Conservation (phyloP, 163 green algal genomes). For the Chlamydomonas reinhardtii region DNA sequence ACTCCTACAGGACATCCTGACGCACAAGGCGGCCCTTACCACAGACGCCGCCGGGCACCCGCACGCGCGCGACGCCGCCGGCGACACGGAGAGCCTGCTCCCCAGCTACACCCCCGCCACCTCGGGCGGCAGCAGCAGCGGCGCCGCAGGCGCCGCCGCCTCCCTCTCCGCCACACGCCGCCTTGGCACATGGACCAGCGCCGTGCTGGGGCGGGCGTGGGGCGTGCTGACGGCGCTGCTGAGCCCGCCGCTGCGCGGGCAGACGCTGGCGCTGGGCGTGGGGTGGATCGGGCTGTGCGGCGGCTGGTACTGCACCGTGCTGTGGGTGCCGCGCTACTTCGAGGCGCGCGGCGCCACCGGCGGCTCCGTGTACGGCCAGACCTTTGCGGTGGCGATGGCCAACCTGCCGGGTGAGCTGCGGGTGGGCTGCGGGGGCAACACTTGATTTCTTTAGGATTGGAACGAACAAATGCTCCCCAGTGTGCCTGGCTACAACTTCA, state of each 20-base stretch:
- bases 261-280: conserved; percentile 50
- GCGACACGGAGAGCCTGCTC: neutral
- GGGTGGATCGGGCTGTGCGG: conserved; percentile 58
- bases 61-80: neutral
- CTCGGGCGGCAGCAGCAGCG: neutral
- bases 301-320: conserved; percentile 61
- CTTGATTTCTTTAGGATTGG: no score
- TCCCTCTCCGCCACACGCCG: neutral
- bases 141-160: neutral
- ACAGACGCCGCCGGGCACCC: conserved; percentile 6
- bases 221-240: conserved; percentile 17
- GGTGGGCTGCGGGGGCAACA: neutral
- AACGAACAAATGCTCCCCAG: no score
- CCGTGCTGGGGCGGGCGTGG: neutral
- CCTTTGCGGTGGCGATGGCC: conserved; percentile 62
- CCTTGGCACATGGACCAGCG: neutral
- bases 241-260: conserved; percentile 10
- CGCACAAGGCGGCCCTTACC: neutral
- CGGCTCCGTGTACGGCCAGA: conserved; percentile 60
- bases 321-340: conserved; percentile 71
- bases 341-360: conserved; percentile 43
- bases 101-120: neutral
- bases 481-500: no score
- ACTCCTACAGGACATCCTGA: conserved; percentile 27
- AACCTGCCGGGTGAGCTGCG: conserved; percentile 65